Conservation (phyloP, 495 filamentous ascomycete species). For the Astrocystis sublimbata region DNA sequence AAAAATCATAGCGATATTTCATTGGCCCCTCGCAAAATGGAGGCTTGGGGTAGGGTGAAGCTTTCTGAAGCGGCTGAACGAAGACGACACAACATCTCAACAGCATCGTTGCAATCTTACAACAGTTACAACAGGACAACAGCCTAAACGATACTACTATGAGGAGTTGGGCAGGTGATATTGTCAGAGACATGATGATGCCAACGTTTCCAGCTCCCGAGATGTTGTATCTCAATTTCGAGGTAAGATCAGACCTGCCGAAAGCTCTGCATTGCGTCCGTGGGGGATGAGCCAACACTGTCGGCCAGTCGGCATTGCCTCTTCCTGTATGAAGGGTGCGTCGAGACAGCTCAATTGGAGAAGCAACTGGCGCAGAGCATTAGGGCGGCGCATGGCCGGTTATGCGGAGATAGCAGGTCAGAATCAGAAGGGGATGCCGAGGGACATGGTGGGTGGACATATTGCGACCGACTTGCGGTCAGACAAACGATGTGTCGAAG, state of each 20-base stretch:
- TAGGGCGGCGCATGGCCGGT: conserved; percentile 8
- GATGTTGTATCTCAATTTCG: conserved; percentile 20
- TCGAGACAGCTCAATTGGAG: conserved; percentile 2
- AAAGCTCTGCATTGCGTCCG: conserved; percentile 4
- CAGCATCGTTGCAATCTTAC: conserved; percentile 5
- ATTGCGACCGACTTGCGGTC: conserved; percentile 14
- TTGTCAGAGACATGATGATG: conserved; percentile 1
- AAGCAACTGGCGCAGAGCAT: background rate
- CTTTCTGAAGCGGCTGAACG: conserved; percentile 16
- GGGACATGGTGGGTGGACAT: conserved; percentile 2
- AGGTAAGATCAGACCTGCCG: conserved; percentile 3
- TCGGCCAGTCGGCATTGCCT: background rate
- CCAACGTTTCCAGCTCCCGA: conserved; percentile 1
- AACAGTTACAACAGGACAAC: conserved; percentile 4
- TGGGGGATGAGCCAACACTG: conserved; percentile 9
- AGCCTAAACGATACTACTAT: conserved; percentile 6
- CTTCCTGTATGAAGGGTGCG: background rate
- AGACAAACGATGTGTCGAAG: conserved; percentile 4
- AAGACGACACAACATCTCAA: conserved; percentile 1
- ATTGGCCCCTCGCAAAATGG: conserved; percentile 12
- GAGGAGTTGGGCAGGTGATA: background rate
- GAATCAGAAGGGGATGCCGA: background rate
- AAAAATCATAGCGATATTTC: background rate
- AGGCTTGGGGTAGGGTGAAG: conserved; percentile 12
- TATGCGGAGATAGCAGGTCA: conserved; percentile 1